Evolutionary conservation across 371 early-diverging fungal species (phyloP), one percentile per base, ranked within the genome.

Genomic region (Capniomyces stellatus): DNA sequence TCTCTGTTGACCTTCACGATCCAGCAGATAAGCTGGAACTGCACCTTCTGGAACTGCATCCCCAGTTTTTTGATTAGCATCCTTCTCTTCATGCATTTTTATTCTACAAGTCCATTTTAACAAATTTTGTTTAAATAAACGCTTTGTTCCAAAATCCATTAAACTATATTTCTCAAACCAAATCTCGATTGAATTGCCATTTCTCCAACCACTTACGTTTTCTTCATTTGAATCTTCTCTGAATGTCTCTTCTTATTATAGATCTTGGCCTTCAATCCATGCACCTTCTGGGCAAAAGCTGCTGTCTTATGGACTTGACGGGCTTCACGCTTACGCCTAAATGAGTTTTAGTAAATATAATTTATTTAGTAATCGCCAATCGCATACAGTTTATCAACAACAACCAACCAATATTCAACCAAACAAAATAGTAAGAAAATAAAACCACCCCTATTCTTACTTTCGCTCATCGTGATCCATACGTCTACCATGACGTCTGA

Each of bases 181-280:
- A n/a, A n/a, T n/a, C n/a, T n/a, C n/a, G n/a, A n/a, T n/a, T n/a
- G n/a, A n/a, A n/a, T n/a, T n/a, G n/a, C n/a, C n/a, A n/a, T n/a
- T n/a, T n/a, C n/a, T n/a, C 10, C 35, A 35, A 10, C 35, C 6
- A 35, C 35, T 35, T 35, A 35, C 75, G 93, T 90, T 78, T 98
- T 98, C 82, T 98, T 97, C 89, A 98, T 92, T 75, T 98, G 92
- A 64, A 98, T 93, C 89, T 99, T 99, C 71, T 98, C 94, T n/a
- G 82, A 77, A 69, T 89, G 89, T 57, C 95, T 81, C 77, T 96
- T 95, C 87, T 97, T 95, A 75, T 97, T 92, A 78, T 90, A 88
- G 67, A 98, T 70, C 81, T 97, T 98, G 60, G 99, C 99, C 79
- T 91, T 92, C 57, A 95, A 71, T 55, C 99, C 99, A 71, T 89